phyloP scores from a whole-genome alignment of 257 asterid genomes.

The Solanum virginianum region DNA sequence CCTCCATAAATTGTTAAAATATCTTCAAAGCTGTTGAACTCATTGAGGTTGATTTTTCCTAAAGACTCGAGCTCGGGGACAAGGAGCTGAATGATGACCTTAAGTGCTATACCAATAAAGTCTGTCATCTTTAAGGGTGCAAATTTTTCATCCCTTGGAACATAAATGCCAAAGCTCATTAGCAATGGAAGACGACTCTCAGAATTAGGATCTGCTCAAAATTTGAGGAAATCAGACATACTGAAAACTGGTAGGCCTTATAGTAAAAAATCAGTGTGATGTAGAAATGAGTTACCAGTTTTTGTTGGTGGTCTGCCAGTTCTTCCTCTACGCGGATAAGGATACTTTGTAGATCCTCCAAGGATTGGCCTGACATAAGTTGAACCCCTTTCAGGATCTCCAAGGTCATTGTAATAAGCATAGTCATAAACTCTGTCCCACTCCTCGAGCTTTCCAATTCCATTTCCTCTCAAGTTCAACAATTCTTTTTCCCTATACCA shows the following conservation, averaged over 20 bases:
- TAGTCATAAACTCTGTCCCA: conserved; percentile 38
- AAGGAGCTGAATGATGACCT: conserved; percentile 42
- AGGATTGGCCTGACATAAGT: conserved; percentile 10
- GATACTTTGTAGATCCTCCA: conserved; percentile 26
- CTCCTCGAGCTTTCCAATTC: conserved; percentile 20
- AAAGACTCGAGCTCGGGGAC: conserved; percentile 37
- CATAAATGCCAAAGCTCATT: conserved; percentile 38
- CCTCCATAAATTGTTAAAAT: conserved; percentile 28
- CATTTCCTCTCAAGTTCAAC: conserved; percentile 24
- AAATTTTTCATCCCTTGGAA: conserved; percentile 61
- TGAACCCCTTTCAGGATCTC: conserved; percentile 16
- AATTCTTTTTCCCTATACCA: conserved; percentile 20
- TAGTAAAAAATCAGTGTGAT: not conserved
- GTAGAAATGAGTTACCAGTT: conserved; percentile 17
- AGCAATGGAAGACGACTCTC: conserved; percentile 43
- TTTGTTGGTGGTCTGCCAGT: conserved; percentile 54
- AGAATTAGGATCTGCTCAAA: conserved; percentile 26
- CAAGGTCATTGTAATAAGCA: conserved; percentile 31
- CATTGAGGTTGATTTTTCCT: conserved; percentile 18
- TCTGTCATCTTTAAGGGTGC: conserved; percentile 50
- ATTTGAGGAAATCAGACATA: not conserved
- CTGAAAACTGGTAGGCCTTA: not conserved
- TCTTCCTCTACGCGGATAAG: conserved; percentile 68
- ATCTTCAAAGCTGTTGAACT: conserved; percentile 45
- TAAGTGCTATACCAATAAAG: conserved; percentile 35